These are phyloP conservation scores for Atkinsonella hypoxylon DNA, from an alignment of 2,329 filamentous ascomycete species.

Conservation along the genomic window DNA sequence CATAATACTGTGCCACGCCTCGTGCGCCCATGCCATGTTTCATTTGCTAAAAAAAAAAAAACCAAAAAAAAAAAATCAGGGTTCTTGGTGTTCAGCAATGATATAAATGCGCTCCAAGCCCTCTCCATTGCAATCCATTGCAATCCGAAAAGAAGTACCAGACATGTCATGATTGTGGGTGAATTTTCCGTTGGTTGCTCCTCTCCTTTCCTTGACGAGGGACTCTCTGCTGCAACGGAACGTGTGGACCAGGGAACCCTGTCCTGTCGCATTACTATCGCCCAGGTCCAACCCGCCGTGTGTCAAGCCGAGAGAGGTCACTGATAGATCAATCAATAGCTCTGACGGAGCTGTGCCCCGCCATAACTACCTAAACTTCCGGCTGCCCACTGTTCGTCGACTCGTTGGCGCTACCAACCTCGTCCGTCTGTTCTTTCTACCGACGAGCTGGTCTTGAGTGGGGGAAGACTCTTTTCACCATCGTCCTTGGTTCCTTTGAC, in stretches of 20 bases:
- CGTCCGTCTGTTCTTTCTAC: not conserved
- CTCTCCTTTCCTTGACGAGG: no score
- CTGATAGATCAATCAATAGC: not conserved
- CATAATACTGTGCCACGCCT: not conserved
- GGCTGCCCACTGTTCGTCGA: not conserved
- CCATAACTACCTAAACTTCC: not conserved
- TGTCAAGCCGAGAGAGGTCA: not conserved
- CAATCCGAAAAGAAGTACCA: no score
- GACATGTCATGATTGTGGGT: no score
- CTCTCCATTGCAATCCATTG: no score
- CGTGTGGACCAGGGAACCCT: no score
- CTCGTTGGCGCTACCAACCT: not conserved
- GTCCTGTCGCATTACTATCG: no score
- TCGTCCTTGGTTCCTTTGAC: not conserved
- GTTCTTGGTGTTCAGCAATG: not conserved
- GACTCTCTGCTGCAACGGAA: no score
- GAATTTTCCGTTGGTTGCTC: no score
- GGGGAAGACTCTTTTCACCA: not conserved
- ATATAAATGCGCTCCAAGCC: not conserved
- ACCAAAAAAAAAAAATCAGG: not conserved
- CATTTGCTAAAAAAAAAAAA: not conserved
- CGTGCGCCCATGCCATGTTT: not conserved
- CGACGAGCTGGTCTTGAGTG: not conserved
- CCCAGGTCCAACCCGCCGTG: no score
- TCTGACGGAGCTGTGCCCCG: not conserved